Conservation (phyloP, 371 early-diverging fungal genomes). For the Apophysomyces ossiformis region DNA sequence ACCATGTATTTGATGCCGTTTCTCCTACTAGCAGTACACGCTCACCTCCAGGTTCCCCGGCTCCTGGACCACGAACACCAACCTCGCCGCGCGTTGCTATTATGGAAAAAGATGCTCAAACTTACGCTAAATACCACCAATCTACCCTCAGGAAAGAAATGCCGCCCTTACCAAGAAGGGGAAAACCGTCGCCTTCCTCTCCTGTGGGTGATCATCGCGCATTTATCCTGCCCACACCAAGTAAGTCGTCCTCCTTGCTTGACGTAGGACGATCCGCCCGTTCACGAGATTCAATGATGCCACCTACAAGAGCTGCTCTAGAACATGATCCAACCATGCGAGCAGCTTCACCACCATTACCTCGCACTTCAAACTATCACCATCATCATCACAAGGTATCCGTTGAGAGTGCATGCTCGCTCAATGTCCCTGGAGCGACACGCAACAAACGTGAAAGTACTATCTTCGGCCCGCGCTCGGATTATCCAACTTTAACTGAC, state of each 20-base stretch:
- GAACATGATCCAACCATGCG: constrained; percentile 47
- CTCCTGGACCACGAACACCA: constrained; percentile 9
- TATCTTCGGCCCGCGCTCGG: constrained; percentile 4
- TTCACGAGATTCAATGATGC: constrained; percentile 35
- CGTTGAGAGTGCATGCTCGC: neutral
- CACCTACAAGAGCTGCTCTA: constrained; percentile 30
- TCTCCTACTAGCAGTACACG: constrained; percentile 3
- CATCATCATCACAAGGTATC: constrained; percentile 10
- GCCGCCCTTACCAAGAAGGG: constrained; percentile 10
- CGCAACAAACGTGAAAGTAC: constrained; percentile 19
- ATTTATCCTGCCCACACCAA: constrained; percentile 31
- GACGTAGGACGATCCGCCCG: constrained; percentile 29
- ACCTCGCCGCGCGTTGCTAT: constrained; percentile 16
- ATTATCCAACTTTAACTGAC: constrained; percentile 7
- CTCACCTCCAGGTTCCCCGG: constrained; percentile 11
- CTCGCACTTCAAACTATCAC: constrained; percentile 16
- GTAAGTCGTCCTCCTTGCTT: constrained; percentile 32
- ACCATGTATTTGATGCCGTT: constrained; percentile 9
- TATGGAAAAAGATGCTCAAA: constrained; percentile 20
- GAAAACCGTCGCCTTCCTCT: constrained; percentile 18
- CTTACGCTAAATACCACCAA: constrained; percentile 24
- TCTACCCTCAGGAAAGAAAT: constrained; percentile 8
- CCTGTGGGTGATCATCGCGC: constrained; percentile 12
- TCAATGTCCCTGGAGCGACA: constrained; percentile 1
- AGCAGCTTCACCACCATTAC: constrained; percentile 45